Base-by-base conservation (phyloP, 2,329 filamentous ascomycete species). In the Leptosphaerulina australis region DNA sequence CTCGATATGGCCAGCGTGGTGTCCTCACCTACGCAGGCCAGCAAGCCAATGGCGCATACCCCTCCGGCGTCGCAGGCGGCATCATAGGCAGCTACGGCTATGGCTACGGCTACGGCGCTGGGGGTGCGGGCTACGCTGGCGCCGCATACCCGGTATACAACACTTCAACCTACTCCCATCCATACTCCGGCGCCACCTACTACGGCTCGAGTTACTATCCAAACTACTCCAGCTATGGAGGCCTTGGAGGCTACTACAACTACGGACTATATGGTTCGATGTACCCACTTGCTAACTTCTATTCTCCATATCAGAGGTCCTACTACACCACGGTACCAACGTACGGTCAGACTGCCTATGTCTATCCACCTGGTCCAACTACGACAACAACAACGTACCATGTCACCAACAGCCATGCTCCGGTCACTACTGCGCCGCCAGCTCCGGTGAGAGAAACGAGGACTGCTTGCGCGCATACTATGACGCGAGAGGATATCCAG, bases 221-320 rank as follows among this genome's bases (percentile, higher is more conserved):
- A 49, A 17, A 38, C 52, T 51, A 35, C 36, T 45, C 56, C 53
- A 46, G 37, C 24, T 62, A 60, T 28, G 48, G 50, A 28, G 47
- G 44, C 18, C 58, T 59, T 26, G 55, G 59, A 37, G 55, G 58
- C 55, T 66, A 66, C 46, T 60, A 63, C 55, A 62, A 61, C 44
- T 53, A 56, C 55, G 51, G 50, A 44, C 47, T 57, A 12, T 64
- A 63, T 58, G 65, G 63, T 36, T 62, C 52, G n/a, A 53, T 59
- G 50, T 71, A 67, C 46, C 59, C 59, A 28, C 62, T 67, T 64
- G 68, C 68, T 71, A 69, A 71, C 65, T 70, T 64, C 53, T 70
- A 63, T 49, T 54, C 45, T 44, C 62, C 65, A 9, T 70, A 65
- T 49, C 68, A 70, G 68, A 59, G 65, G 56, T 57, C 62, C 10